Evolutionary conservation across 139 green algal genomes (phyloP), one percentile per base, ranked within the genome.

Genomic region (Chlamydomonas sphaeroides): DNA sequence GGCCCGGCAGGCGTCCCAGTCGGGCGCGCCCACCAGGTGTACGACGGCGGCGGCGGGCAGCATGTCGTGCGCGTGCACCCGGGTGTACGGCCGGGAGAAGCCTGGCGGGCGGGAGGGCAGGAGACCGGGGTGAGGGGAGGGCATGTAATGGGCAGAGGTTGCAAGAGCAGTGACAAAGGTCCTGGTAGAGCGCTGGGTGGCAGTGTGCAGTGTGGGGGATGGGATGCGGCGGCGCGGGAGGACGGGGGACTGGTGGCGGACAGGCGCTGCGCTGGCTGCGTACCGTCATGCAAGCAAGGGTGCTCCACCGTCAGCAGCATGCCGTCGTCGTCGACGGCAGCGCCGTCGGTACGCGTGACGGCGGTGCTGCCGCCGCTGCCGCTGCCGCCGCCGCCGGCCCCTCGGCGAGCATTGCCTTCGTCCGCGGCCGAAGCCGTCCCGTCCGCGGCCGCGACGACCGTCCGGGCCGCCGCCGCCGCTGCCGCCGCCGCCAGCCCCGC

Each of bases 201-300:
- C n/a, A n/a, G n/a, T n/a, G n/a, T n/a, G n/a, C n/a, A n/a, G n/a
- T n/a, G n/a, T n/a, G n/a, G n/a, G n/a, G n/a, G n/a, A n/a, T n/a
- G n/a, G n/a, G n/a, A n/a, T n/a, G n/a, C n/a, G n/a, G n/a, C n/a
- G n/a, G n/a, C n/a, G n/a, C n/a, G n/a, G n/a, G n/a, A n/a, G n/a
- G n/a, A n/a, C n/a, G n/a, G n/a, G n/a, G n/a, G n/a, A n/a, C n/a
- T n/a, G n/a, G n/a, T n/a, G n/a, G n/a, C n/a, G n/a, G n/a, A n/a
- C n/a, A n/a, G n/a, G n/a, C n/a, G n/a, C n/a, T n/a, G n/a, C n/a
- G n/a, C n/a, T n/a, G n/a, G n/a, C n/a, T n/a, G 15, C 74, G 51
- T 42, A 74, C 76, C 76, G n/a, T 78, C 68, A 51, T 95, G 92
- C 68, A 96, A 80, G 88, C 93, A 96, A 23, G 93, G 91, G 74